A percentile compares a stretch with the other conserved stretches of the same genome.
Conservation (phyloP, 345 rosid species). For the Rhodomyrtus tomentosa region DNA sequence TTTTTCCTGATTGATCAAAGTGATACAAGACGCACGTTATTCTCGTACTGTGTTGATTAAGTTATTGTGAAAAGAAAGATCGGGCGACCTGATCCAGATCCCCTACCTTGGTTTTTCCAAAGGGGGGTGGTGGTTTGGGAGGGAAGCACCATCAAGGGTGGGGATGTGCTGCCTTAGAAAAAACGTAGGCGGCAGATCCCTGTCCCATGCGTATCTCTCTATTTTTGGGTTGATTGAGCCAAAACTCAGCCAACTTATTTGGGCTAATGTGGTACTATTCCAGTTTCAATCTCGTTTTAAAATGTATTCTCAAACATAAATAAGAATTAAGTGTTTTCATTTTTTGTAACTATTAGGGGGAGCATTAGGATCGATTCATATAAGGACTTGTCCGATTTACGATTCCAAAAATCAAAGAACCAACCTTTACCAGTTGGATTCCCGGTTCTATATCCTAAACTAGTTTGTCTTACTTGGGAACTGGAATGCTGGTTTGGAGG, state of each 20-base stretch:
- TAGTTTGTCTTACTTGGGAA: neutral
- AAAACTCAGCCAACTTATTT: neutral
- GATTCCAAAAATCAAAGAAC: neutral
- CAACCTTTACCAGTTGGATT: neutral
- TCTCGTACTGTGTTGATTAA: neutral
- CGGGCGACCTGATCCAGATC: neutral
- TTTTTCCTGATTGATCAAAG: neutral
- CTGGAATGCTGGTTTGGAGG: neutral
- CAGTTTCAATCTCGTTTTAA: neutral
- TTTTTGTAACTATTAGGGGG: neutral
- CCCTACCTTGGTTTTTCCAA: too few species aligned
- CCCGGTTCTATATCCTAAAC: neutral
- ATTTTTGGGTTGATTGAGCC: neutral
- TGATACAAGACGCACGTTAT: neutral
- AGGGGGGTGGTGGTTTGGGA: too few species aligned
- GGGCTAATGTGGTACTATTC: neutral
- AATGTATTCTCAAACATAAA: neutral
- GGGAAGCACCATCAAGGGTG: too few species aligned
- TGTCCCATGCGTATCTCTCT: neutral
- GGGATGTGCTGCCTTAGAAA: too few species aligned
- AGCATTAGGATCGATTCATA: accelerated
- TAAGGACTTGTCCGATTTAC: accelerated
- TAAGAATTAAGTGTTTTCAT: neutral
- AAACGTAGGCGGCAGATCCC: too few species aligned
- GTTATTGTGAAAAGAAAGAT: neutral